A percentile compares a stretch with the other conserved stretches of the same genome.
Conservation (phyloP, 306 rosid genomes). For the Dryas drummondii region DNA sequence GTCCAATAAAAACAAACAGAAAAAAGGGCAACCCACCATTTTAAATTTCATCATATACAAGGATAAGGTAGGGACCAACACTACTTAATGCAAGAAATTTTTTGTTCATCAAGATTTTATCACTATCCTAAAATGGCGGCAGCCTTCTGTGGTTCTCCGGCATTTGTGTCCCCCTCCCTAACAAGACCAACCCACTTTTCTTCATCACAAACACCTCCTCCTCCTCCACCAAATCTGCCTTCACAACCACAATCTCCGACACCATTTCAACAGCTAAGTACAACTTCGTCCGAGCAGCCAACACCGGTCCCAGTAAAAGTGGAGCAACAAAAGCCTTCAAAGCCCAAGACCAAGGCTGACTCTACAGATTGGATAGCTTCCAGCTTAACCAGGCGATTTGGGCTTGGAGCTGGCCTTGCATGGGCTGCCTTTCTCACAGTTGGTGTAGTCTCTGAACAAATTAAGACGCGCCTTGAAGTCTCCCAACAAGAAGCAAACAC, state of each 20-base stretch:
- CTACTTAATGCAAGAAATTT: constrained; percentile 5
- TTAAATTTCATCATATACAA: constrained; percentile 15
- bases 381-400: constrained; percentile 75
- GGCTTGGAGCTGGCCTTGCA: constrained; percentile 94
- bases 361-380: constrained; percentile 94
- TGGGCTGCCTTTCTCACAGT: constrained; percentile 85
- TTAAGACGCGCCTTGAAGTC: constrained; percentile 90
- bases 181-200: constrained; percentile 56
- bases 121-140: constrained; percentile 53
- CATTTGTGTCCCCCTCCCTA: constrained; percentile 61
- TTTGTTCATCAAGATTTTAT: constrained; percentile 9
- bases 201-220: constrained; percentile 60
- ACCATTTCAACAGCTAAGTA: constrained; percentile 38
- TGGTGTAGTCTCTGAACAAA: constrained; percentile 89
- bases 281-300: constrained; percentile 45
- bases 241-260: constrained; percentile 45
- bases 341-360: constrained; percentile 44
- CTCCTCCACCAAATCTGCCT: constrained; percentile 45
- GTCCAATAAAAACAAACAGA: not conserved
- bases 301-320: constrained; percentile 34
- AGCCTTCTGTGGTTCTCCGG: constrained; percentile 62
- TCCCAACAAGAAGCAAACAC: constrained; percentile 82
- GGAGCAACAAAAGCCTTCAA: constrained; percentile 41
- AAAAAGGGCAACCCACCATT: constrained; percentile 24
- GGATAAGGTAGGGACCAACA: constrained; percentile 49